phyloP scores from a whole-genome alignment of 2,329 filamentous ascomycete genomes.

The Aureobasidium sp. region DNA sequence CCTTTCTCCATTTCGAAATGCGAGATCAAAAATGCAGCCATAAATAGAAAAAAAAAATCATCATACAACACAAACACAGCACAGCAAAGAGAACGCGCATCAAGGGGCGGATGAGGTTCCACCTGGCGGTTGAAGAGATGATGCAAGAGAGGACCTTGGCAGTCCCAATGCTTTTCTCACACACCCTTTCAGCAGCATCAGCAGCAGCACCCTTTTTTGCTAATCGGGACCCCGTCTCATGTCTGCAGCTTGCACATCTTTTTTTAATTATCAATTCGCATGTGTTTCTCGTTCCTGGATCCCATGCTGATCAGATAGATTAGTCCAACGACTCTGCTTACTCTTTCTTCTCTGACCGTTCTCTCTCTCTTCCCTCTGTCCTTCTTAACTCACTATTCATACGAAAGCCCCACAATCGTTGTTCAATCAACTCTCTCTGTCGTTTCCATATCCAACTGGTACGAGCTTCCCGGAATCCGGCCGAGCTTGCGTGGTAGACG shows the following conservation, averaged over 20 bases:
- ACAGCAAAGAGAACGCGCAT: conserved; percentile 2
- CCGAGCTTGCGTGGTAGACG: conserved; percentile 9
- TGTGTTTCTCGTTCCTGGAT: conserved; percentile 10
- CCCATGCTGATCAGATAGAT: conserved; percentile 6
- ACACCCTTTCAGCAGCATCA: neutral
- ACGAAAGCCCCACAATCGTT: conserved; percentile 2
- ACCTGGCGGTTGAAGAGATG: conserved; percentile 13
- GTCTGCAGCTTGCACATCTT: conserved; percentile 10
- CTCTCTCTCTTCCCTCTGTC: neutral
- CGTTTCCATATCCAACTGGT: neutral
- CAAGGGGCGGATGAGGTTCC: conserved; percentile 1
- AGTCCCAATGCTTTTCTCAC: conserved; percentile 10
- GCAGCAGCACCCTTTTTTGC: neutral
- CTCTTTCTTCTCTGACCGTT: neutral
- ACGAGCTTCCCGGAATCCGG: neutral
- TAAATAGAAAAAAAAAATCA: conserved; percentile 11
- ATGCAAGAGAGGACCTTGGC: conserved; percentile 11
- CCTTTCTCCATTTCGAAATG: neutral
- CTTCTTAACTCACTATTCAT: neutral
- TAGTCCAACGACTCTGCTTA: conserved; percentile 12
- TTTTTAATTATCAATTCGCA: conserved; percentile 4
- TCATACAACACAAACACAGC: neutral
- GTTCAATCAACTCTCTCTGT: neutral
- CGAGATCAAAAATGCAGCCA: neutral
- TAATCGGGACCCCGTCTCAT: conserved; percentile 5